A percentile compares a stretch with the other conserved stretches of the same genome.
Conservation (phyloP, 2,329 filamentous ascomycete genomes). For the Metarhizium brunneum region DNA sequence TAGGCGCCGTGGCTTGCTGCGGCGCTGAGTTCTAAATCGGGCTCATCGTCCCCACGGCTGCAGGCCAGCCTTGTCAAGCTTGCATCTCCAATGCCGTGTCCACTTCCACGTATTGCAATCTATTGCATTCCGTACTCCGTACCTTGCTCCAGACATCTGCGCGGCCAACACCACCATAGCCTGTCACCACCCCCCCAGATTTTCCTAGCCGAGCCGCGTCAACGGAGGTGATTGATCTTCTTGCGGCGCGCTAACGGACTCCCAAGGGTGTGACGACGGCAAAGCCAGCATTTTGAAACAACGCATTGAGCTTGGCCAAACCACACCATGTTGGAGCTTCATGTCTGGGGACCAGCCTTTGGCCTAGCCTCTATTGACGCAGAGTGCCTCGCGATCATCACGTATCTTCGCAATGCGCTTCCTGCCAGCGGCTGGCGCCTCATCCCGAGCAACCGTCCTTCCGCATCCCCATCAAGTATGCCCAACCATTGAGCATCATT, state of each 20-base stretch:
- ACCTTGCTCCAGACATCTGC: too few species aligned
- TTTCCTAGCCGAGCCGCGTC: not conserved
- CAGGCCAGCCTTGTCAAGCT: not conserved
- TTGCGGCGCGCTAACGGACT: not conserved
- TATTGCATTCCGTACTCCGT: too few species aligned
- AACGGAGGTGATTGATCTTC: not conserved
- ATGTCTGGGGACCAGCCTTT: slow-evolving; percentile 87
- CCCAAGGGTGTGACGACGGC: not conserved
- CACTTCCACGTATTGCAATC: too few species aligned
- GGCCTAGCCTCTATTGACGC: slow-evolving; percentile 83
- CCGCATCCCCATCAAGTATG: slow-evolving; percentile 61
- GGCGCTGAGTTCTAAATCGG: too few species aligned
- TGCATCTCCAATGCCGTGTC: not conserved
- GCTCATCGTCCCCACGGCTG: not conserved
- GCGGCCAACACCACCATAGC: not conserved
- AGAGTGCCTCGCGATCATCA: slow-evolving; percentile 77
- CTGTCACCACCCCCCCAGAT: not conserved
- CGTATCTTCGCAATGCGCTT: slow-evolving; percentile 60
- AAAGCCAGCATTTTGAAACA: not conserved
- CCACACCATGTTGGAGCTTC: slow-evolving; percentile 48
- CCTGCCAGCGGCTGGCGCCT: slow-evolving; percentile 56
- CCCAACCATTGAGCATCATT: not conserved
- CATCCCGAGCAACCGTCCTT: slow-evolving; percentile 64
- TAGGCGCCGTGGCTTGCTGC: too few species aligned
- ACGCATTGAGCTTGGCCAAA: not conserved